Base-by-base conservation (phyloP, 2,329 filamentous ascomycete species). In the Colletotrichum truncatum region DNA sequence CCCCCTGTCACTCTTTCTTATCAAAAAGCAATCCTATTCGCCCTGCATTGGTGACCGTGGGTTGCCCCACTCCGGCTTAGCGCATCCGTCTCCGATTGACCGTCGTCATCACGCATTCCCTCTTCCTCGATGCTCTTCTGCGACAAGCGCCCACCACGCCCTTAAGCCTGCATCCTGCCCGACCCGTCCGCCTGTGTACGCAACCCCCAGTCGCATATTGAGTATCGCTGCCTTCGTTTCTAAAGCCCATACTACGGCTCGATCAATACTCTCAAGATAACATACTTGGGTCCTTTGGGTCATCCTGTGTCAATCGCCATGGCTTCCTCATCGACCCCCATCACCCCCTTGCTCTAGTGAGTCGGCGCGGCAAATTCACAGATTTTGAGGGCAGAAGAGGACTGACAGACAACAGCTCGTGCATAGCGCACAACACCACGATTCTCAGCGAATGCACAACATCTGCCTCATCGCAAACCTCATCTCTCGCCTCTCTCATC, bases 381-480 rank as follows among this genome's bases (percentile, higher is more conserved):
- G 11, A 32, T 8, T 18, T 28, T 30, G 23, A 18, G 16, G 23
- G n/a, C 28, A 3, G n/a, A 64, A 46, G 48, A 30, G 66, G 41
- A 61, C 62, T 70, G 62, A 67, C 61, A 56, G 45, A 57, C 43
- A 28, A 23, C 73, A 97, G 94, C 82, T 91, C 93, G 71, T 98
- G 96, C 82, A 96, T 99, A 79, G 94, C 96, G 53, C 90, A 98
- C 82, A 91, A 96, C 75, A 93, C 89, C 59, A 98, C 94, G 46
- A 97, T 99, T 80, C 90, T 99, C 67, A 84, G 93, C 74, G 96
- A 99, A 82, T 95, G 97, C 83, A 97, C 93, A 51, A 90, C 93
- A 32, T 93, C 93, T 2, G 92, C 94, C 67, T 90, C 92, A 9
- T 93, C 91, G 41, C 89, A 93, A 71, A 92, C 93, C 62, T 94